These are phyloP conservation scores for Microsporum canis DNA, from an alignment of 2,329 filamentous ascomycete genomes.

Conservation along the genomic window DNA sequence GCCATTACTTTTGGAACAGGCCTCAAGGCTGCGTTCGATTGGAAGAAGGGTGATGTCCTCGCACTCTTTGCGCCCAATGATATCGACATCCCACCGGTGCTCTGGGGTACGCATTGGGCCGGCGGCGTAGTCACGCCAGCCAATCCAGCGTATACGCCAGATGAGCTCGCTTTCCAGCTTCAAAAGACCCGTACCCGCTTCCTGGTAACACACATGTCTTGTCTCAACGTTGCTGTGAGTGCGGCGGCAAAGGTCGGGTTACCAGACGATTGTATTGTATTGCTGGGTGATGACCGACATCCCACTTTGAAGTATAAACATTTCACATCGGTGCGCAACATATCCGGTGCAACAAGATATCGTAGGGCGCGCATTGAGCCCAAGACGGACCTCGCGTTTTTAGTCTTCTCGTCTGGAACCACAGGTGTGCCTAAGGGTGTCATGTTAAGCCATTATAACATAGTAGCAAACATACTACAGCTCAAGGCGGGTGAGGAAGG, in stretches of 20 bases:
- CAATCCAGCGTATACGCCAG: constrained; percentile 74
- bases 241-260: constrained; percentile 63
- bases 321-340: constrained; percentile 58
- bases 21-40: constrained; percentile 60
- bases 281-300: constrained; percentile 56
- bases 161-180: constrained; percentile 77
- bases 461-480: constrained; percentile 62
- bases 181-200: constrained; percentile 64
- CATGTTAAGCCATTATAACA: constrained; percentile 71
- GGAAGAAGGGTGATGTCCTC: constrained; percentile 74
- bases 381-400: constrained; percentile 62
- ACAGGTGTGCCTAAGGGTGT: constrained; percentile 89
- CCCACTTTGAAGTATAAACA: constrained; percentile 35
- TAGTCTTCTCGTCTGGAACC: constrained; percentile 83
- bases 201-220: constrained; percentile 59
- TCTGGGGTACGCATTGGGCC: constrained; percentile 71
- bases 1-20: constrained; percentile 71
- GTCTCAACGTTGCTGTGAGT: constrained; percentile 52
- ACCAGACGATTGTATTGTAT: constrained; percentile 57
- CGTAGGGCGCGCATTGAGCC: constrained; percentile 54
- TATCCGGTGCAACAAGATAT: constrained; percentile 47
- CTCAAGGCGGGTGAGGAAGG: constrained; percentile 42
- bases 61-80: constrained; percentile 74
- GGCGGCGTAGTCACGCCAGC: constrained; percentile 74
- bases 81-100: constrained; percentile 68